Conservation (phyloP, 768 basidiomycete genomes). For the Suillus variegatus region DNA sequence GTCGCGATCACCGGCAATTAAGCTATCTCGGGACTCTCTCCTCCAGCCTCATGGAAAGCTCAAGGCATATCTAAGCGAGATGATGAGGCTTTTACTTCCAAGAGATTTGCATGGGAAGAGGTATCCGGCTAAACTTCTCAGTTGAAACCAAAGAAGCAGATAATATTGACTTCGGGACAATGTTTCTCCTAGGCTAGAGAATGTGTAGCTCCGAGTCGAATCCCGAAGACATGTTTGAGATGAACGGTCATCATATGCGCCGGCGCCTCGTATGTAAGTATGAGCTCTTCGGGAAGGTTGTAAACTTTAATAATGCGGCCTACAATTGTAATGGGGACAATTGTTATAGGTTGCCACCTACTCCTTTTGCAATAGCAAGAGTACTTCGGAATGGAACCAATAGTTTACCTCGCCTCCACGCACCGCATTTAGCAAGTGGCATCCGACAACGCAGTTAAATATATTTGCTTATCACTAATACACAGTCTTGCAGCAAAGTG, state of each 20-base stretch:
- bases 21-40: constrained; percentile 22
- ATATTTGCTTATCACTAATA: neutral
- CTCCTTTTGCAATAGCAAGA: neutral
- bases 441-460: neutral
- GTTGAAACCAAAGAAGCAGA: constrained; percentile 8
- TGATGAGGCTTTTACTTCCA: constrained; percentile 8
- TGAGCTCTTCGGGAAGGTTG: constrained; percentile 9
- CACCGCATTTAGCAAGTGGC: neutral
- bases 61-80: constrained; percentile 33
- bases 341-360: neutral
- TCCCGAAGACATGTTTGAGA: constrained; percentile 6
- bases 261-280: constrained; percentile 16
- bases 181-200: constrained; percentile 13
- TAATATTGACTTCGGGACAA: constrained; percentile 8
- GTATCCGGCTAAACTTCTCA: constrained; percentile 9
- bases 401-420: neutral
- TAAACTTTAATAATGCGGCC: constrained; percentile 8
- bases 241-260: neutral
- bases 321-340: neutral
- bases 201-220: neutral
- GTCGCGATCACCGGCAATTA: constrained; percentile 20
- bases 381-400: neutral
- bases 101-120: constrained; percentile 11
- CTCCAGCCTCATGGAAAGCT: constrained; percentile 29
- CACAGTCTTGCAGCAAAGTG: neutral